Evolutionary conservation across 1,284 basidiomycete genomes (phyloP).

Genomic region (Malassezia yamatoensis): DNA sequence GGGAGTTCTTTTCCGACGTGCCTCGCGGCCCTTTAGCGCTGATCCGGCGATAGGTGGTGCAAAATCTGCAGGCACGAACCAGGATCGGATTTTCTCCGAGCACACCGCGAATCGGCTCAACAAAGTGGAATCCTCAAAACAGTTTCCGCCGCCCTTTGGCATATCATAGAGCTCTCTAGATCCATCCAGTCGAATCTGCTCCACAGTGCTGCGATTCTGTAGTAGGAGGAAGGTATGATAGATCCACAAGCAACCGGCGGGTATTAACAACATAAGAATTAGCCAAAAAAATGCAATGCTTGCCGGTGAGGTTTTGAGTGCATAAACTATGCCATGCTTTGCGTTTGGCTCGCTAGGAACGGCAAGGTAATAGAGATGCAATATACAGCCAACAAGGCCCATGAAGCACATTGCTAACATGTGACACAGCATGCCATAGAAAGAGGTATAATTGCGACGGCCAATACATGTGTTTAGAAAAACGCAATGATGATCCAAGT

Average conservation of each 20-base stretch:
- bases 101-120: not conserved
- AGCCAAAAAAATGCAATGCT: slow-evolving; percentile 36
- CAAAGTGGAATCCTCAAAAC: not conserved
- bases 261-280: slow-evolving; percentile 20
- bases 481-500: slow-evolving; percentile 48
- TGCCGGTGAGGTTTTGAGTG: slow-evolving; percentile 27
- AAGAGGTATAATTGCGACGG: slow-evolving; percentile 43
- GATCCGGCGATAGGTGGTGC: not conserved
- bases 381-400: slow-evolving; percentile 15
- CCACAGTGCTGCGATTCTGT: slow-evolving; percentile 42
- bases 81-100: not conserved
- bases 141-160: slow-evolving; percentile 10
- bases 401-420: slow-evolving; percentile 5
- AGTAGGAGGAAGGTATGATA: slow-evolving; percentile 39
- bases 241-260: slow-evolving; percentile 26
- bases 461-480: slow-evolving; percentile 48
- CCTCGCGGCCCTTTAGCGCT: not conserved
- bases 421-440: slow-evolving; percentile 36
- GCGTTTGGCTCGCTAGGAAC: slow-evolving; percentile 6
- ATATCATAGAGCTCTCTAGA: slow-evolving; percentile 28
- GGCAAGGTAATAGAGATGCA: slow-evolving; percentile 21
- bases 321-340: slow-evolving; percentile 21
- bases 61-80: slow-evolving; percentile 8
- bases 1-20: slow-evolving; percentile 4
- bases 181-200: slow-evolving; percentile 43